Evolutionary conservation across 2,329 filamentous ascomycete genomes (phyloP).

Genomic region (Fusarium transvaalense): DNA sequence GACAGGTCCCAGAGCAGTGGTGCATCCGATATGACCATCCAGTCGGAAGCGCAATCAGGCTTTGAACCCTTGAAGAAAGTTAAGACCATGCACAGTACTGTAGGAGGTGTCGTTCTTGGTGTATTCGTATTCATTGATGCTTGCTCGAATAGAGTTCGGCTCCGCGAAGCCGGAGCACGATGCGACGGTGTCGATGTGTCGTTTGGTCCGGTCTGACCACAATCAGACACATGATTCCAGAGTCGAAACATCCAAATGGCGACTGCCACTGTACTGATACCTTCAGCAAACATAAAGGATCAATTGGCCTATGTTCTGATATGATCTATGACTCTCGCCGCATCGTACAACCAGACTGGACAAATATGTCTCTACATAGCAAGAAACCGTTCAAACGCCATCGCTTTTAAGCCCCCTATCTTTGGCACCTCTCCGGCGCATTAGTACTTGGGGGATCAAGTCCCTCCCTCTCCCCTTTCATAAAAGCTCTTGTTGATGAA

Average conservation of each 20-base stretch:
- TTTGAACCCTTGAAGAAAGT: not conserved
- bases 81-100: not conserved
- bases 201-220: not conserved
- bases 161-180: conserved; percentile 4
- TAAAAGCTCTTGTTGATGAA: conserved; percentile 17
- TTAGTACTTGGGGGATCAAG: conserved; percentile 33
- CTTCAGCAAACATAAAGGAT: conserved; percentile 19
- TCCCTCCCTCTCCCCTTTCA: conserved; percentile 11
- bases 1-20: not conserved
- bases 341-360: conserved; percentile 22
- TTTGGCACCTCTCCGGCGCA: conserved; percentile 25
- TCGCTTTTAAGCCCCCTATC: conserved; percentile 46
- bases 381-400: conserved; percentile 49
- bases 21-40: conserved; percentile 7
- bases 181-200: not conserved
- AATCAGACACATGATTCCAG: conserved; percentile 1
- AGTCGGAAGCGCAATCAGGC: conserved; percentile 1
- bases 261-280: not conserved
- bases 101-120: not conserved
- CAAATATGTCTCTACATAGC: conserved; percentile 37
- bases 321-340: conserved; percentile 18
- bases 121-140: not conserved
- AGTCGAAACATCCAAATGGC: not conserved
- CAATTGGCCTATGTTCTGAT: conserved; percentile 27
- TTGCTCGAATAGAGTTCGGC: not conserved